Evolutionary conservation across 176 grass and related monocot species (phyloP).

Genomic region (Aegilops umbellulata): DNA sequence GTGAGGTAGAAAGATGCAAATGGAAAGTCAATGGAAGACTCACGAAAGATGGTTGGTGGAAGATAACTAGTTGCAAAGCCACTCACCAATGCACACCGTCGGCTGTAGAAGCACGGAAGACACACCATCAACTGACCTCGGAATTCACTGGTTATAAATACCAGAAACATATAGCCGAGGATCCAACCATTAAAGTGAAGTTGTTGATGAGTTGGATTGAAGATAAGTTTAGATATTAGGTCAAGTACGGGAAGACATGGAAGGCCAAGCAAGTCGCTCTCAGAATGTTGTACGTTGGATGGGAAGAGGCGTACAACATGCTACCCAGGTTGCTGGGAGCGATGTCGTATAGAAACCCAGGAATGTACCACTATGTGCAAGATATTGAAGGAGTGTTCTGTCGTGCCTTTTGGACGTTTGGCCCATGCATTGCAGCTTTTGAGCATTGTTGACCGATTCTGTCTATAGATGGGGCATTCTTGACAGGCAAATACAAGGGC

Average conservation of each 20-base stretch:
- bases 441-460: background rate
- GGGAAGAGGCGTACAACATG: background rate
- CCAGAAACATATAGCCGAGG: no score
- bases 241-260: background rate
- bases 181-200: no score
- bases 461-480: background rate
- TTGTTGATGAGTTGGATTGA: no score
- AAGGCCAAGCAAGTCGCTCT: background rate
- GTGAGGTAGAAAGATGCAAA: no score
- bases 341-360: background rate
- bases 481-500: background rate
- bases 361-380: background rate
- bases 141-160: no score
- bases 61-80: no score
- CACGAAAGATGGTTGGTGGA: no score
- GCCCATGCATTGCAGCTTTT: background rate
- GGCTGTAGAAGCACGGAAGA: no score
- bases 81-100: no score
- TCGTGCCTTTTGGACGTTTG: background rate
- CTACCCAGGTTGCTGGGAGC: background rate
- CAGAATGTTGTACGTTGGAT: background rate
- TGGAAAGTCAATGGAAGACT: no score
- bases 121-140: no score
- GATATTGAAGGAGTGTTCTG: background rate
- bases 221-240: no score